Base-by-base conservation (phyloP, 768 basidiomycete species). In the Terana coerulea region DNA sequence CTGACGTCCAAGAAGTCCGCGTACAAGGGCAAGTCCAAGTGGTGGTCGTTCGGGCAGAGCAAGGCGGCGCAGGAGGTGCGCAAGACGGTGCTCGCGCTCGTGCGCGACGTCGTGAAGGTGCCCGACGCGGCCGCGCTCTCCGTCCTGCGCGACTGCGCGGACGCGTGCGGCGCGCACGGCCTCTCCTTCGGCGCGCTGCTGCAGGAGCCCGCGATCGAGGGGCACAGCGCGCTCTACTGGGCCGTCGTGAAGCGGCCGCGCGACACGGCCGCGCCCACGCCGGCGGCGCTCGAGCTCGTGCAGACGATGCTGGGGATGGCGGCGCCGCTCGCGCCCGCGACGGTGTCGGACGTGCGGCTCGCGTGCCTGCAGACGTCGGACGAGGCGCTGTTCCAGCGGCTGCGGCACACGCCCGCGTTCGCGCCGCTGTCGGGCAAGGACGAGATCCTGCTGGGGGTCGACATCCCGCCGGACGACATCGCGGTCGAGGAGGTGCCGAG, bases 141-240 rank as follows among this genome's bases (percentile, higher is more conserved):
- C 21, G 75, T 87, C 17, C 74, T 89, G 8, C 73, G 75, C 28
- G 81, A 79, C 60, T 89, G 87, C 58, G 74, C 77, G 3, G 79
- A 80, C 10, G 83, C 83, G 0, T 88, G 86, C 58, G 58, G 62
- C 8, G 61, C 72, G 0, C 72, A 81, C 31, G 67, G 66, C 15
- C 56, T 88, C 1, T 74, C 77, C 3, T 68, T 88, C 31, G 73
- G 81, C 0, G 52, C 69, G 0, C 59, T 89, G 8, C 68, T 89
- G 0, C 86, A 87, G 59, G 80, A 86, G 39, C 75, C 67, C 25
- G 79, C 71, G 8, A 79, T 88, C 31, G 87, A 88, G 58, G 72
- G 70, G 0, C 84, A 82, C 58, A 80, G 81, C 0, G 81, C 84
- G 0, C 56, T 89, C 2, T 88, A 88, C 61, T 89, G 88, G 88